These are phyloP conservation scores for Aquanectria penicillioides DNA, from an alignment of 2,329 filamentous ascomycete genomes.

Conservation along the genomic window DNA sequence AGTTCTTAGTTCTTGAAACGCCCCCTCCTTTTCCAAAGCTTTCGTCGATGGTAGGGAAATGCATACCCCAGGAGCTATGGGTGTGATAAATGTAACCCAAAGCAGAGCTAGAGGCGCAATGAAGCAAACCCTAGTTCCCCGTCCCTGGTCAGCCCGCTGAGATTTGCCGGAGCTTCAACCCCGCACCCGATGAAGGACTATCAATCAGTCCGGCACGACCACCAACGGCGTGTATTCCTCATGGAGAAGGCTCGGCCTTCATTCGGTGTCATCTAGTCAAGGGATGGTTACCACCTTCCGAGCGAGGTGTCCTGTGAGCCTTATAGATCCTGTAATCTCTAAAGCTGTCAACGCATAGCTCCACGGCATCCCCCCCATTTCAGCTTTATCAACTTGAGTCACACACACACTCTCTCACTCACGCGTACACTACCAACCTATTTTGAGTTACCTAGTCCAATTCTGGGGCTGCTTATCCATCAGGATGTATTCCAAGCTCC, in stretches of 20 bases:
- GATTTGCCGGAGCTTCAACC: conserved; percentile 31
- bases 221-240: conserved; percentile 17
- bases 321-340: conserved; percentile 22
- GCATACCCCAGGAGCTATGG: background rate
- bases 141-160: background rate
- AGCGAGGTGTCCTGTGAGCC: background rate
- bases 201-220: conserved; percentile 20
- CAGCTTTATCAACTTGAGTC: background rate
- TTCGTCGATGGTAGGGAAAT: background rate
- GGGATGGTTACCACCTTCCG: background rate
- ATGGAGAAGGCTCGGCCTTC: conserved; percentile 17
- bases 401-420: conserved; percentile 13
- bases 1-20: background rate
- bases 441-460: background rate
- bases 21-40: conserved; percentile 10
- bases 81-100: background rate
- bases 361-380: conserved; percentile 5
- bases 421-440: too few species aligned
- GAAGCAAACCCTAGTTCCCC: background rate
- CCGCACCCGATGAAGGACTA: conserved; percentile 27
- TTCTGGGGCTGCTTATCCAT: conserved; percentile 1
- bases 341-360: background rate
- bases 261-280: conserved; percentile 25
- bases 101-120: background rate
- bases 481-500: conserved; percentile 28